Percentiles rank a stretch among this genome's conserved stretches.
Evolutionary conservation across 192 early-diverging fungal species (phyloP).

Genomic region (Entomortierella lignicola): DNA sequence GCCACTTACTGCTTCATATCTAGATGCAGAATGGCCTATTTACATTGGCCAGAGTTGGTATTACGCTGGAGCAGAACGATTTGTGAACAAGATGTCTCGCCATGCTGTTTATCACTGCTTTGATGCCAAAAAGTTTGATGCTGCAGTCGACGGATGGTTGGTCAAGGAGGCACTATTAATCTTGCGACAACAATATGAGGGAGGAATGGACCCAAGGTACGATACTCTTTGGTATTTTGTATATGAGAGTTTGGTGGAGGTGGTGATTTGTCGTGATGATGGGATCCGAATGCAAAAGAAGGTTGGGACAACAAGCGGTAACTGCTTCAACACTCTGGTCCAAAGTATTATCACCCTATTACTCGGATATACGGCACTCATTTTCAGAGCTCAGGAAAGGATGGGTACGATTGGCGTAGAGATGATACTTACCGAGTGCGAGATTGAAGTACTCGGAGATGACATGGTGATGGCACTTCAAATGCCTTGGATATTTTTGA

Average conservation of each 20-base stretch:
- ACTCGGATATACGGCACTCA: constrained; percentile 39
- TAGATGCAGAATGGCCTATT: constrained; percentile 33
- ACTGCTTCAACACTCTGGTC: constrained; percentile 47
- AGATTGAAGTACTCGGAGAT: constrained; percentile 41
- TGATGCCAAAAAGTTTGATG: constrained; percentile 47
- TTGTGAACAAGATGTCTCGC: constrained; percentile 38
- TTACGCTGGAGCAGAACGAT: constrained; percentile 32
- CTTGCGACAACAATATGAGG: constrained; percentile 29
- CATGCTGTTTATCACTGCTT: constrained; percentile 44
- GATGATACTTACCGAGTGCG: constrained; percentile 14
- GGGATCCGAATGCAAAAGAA: constrained; percentile 47
- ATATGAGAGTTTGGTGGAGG: constrained; percentile 33
- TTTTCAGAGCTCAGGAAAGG: constrained; percentile 15
- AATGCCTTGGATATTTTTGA: constrained; percentile 16
- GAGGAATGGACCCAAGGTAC: constrained; percentile 26
- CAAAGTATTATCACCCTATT: constrained; percentile 44
- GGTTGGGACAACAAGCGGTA: constrained; percentile 47
- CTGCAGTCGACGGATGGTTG: constrained; percentile 44
- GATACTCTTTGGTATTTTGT: constrained; percentile 36
- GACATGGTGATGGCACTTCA: constrained; percentile 50
- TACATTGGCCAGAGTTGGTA: constrained; percentile 51
- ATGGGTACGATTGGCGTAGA: constrained; percentile 15
- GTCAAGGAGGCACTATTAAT: constrained; percentile 32
- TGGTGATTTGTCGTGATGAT: constrained; percentile 46
- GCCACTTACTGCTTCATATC: constrained; percentile 27